Base-by-base conservation (phyloP, 2,329 filamentous ascomycete species). In the Xylariomycetidae sp. region DNA sequence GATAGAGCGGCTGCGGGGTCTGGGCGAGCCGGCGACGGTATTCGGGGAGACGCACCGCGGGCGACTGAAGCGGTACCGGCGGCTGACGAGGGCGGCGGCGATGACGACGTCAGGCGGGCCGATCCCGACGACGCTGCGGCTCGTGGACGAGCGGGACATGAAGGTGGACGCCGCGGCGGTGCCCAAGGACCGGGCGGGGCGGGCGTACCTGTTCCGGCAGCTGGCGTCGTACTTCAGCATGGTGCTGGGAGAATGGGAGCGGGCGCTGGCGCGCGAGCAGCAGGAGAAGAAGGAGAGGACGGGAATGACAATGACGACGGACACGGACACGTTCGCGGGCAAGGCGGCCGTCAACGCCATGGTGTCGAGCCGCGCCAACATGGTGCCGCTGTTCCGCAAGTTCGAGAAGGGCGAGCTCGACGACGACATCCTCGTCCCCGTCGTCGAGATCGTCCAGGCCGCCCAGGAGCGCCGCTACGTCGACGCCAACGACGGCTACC, bases 151-250 rank as follows among this genome's bases (percentile, higher is more conserved):
- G 62, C 80, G 80, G 56, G 82, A 94, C 47, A 95, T 96, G 87
- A 90, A 89, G 59, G 79, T 97, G 2, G 68, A 71, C 12, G 69
- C 67, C 27, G 64, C 86, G 8, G 75, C 77, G 2, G 70, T 66
- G 2, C 61, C 74, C 2, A 69, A 73, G 49, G 84, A 89, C 47
- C 66, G 66, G 14, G 76, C 80, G 25, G 84, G 69, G 1, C 76
- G 80, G 28, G 66, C 73, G 27, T 88, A 84, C 60, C 67, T 98
- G 25, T 90, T 84, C 65, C 74, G 90, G 9, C 90, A 98, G 61
- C 71, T 98, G 36, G 86, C 85, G 14, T 92, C 86, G 30, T 98
- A 96, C 67, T 97, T 98, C 66, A 94, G 86, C 33, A 88, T 98
- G 80, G 79, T 98, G n/a, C 68, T 98, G 37, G 76, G 72, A 27